phyloP scores from a whole-genome alignment of 768 basidiomycete species.

The Suillus ampliporus region DNA sequence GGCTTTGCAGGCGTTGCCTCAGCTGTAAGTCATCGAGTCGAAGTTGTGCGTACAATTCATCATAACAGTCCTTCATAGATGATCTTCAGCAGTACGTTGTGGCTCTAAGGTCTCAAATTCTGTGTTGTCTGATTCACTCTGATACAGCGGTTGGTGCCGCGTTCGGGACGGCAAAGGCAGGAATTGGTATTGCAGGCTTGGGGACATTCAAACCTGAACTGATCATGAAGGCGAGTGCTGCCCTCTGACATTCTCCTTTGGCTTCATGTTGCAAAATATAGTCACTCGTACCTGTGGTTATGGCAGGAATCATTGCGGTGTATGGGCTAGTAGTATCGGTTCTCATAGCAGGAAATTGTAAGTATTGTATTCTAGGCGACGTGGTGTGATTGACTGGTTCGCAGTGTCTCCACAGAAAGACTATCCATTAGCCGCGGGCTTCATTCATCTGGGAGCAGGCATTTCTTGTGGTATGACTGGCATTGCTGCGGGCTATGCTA shows the following conservation, averaged over 20 bases:
- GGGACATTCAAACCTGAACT: constrained; percentile 94
- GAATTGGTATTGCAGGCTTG: constrained; percentile 95
- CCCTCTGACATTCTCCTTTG: neutral
- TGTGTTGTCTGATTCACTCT: constrained; percentile 7
- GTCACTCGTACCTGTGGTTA: constrained; percentile 96
- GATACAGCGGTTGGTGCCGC: constrained; percentile 89
- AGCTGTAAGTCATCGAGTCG: constrained; percentile 61
- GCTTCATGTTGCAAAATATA: constrained; percentile 34
- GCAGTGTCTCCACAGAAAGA: constrained; percentile 65
- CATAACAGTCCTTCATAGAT: constrained; percentile 59
- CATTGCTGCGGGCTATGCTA: constrained; percentile 92
- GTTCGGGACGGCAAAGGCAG: constrained; percentile 94
- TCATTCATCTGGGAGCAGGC: constrained; percentile 92
- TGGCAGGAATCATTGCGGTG: constrained; percentile 98
- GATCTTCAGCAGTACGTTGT: constrained; percentile 88
- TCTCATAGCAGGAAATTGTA: constrained; percentile 77
- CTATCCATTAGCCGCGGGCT: constrained; percentile 87
- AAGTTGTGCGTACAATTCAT: constrained; percentile 7
- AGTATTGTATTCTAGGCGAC: constrained; percentile 29
- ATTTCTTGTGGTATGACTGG: constrained; percentile 92
- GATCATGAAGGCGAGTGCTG: constrained; percentile 86
- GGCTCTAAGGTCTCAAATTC: constrained; percentile 15
- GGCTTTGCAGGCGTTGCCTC: constrained; percentile 97
- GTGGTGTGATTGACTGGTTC: constrained; percentile 21
- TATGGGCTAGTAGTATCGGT: constrained; percentile 97